phyloP scores from a whole-genome alignment of 768 basidiomycete genomes.

The Tephrocybe sp. region DNA sequence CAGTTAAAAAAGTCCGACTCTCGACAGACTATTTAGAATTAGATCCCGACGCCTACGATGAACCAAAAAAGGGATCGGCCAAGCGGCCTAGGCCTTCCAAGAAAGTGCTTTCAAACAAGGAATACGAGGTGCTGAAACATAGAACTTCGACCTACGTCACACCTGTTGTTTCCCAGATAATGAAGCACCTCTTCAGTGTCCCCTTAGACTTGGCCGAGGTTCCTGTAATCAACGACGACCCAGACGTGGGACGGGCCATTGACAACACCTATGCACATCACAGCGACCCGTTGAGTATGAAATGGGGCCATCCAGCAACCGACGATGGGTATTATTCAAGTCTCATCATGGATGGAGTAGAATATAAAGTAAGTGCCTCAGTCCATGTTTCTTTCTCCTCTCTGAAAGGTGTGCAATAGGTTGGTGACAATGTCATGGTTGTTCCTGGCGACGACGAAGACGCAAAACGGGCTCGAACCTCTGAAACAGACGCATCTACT shows the following conservation, averaged over 20 bases:
- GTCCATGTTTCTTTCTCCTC: background rate
- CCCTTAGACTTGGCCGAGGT: constrained; percentile 40
- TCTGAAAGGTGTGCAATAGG: constrained; percentile 32
- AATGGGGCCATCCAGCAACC: constrained; percentile 28
- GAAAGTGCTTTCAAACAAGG: constrained; percentile 11
- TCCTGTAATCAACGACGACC: constrained; percentile 27
- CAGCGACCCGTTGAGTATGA: constrained; percentile 32
- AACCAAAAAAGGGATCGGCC: constrained; percentile 1
- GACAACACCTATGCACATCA: constrained; percentile 29
- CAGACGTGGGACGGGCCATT: constrained; percentile 25
- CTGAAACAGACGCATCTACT: constrained; percentile 36
- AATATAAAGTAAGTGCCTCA: constrained; percentile 47
- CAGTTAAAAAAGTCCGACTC: background rate
- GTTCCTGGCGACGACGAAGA: constrained; percentile 54
- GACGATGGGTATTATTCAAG: constrained; percentile 38
- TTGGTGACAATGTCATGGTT: constrained; percentile 66
- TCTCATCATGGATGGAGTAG: constrained; percentile 55
- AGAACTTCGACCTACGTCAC: constrained; percentile 41
- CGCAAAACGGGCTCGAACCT: constrained; percentile 38
- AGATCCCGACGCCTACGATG: constrained; percentile 7
- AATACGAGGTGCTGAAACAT: constrained; percentile 27
- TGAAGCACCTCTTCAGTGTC: constrained; percentile 46
- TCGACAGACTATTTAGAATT: constrained; percentile 5
- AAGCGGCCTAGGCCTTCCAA: constrained; percentile 23
- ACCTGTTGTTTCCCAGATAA: constrained; percentile 44